Conservation (phyloP, 768 basidiomycete genomes). For the Rhizopogon roseolus region DNA sequence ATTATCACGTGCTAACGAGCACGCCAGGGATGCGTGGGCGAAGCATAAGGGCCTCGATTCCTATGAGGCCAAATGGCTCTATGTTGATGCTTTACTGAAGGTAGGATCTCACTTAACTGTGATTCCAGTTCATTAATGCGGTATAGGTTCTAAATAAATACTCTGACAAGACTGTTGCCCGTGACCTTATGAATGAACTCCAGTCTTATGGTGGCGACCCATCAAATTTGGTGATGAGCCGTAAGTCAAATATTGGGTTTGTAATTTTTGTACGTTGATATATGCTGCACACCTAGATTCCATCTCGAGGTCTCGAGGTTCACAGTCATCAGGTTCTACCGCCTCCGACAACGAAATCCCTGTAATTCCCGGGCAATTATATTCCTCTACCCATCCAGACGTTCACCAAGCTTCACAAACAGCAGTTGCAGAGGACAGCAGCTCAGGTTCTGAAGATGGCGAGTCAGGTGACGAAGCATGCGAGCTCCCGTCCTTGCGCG, state of each 20-base stretch:
- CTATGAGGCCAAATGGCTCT: slow-evolving; percentile 82
- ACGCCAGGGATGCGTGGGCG: slow-evolving; percentile 86
- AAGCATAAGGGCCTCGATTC: slow-evolving; percentile 81
- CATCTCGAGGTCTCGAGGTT: slow-evolving; percentile 44
- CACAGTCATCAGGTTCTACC: slow-evolving; percentile 64
- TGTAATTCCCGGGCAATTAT: slow-evolving; percentile 9
- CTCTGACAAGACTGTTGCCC: slow-evolving; percentile 76
- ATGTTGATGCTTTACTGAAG: slow-evolving; percentile 85
- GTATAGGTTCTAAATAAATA: slow-evolving; percentile 72
- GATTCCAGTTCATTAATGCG: neutral
- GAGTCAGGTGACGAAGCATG: slow-evolving; percentile 46
- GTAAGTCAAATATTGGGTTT: slow-evolving; percentile 35
- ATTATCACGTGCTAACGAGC: slow-evolving; percentile 17
- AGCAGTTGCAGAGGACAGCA: slow-evolving; percentile 19
- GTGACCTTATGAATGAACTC: slow-evolving; percentile 70
- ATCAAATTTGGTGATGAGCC: slow-evolving; percentile 57
- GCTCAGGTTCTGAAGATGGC: slow-evolving; percentile 39
- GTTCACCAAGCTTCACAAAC: slow-evolving; percentile 11
- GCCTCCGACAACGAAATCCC: slow-evolving; percentile 36
- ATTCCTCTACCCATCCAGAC: slow-evolving; percentile 9
- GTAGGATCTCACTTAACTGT: slow-evolving; percentile 30
- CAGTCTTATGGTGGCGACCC: slow-evolving; percentile 73
- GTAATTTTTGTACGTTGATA: neutral
- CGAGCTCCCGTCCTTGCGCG: slow-evolving; percentile 36
- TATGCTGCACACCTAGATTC: slow-evolving; percentile 22